These are phyloP conservation scores for Kodamaea leandrae DNA, from an alignment of 805 yeast genomes.

Conservation along the genomic window DNA sequence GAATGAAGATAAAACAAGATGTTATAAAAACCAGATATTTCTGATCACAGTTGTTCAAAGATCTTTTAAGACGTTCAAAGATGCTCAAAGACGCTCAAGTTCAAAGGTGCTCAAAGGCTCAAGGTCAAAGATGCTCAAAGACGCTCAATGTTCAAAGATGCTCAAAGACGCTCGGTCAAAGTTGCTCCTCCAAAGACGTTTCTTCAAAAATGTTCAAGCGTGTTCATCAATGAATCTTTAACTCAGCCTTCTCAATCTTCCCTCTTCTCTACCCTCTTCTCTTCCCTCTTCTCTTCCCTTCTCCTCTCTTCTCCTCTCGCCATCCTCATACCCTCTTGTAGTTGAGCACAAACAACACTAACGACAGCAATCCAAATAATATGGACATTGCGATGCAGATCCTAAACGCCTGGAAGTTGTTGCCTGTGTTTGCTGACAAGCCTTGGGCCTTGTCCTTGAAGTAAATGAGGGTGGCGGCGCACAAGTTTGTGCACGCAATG, in stretches of 20 bases:
- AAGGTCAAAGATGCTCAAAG: too few species aligned
- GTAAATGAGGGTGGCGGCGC: slow-evolving; percentile 18
- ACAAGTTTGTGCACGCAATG: slow-evolving; percentile 18
- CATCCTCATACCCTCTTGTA: background rate
- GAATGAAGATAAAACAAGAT: too few species aligned
- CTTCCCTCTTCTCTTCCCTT: background rate
- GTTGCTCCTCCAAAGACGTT: too few species aligned
- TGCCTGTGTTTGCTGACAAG: slow-evolving; percentile 18
- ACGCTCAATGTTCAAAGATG: too few species aligned
- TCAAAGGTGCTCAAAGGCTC: too few species aligned
- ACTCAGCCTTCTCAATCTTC: background rate
- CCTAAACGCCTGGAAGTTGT: slow-evolving; percentile 17
- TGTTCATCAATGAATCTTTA: background rate
- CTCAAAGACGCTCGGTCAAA: too few species aligned
- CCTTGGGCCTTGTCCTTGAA: slow-evolving; percentile 14
- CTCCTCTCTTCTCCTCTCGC: background rate
- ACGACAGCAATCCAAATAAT: slow-evolving; percentile 17
- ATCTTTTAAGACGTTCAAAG: too few species aligned
- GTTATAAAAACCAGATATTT: too few species aligned
- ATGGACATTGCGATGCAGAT: slow-evolving; percentile 20
- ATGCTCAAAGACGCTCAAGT: too few species aligned
- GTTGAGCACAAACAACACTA: slow-evolving; percentile 13
- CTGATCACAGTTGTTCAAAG: too few species aligned
- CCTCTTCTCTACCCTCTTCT: background rate
- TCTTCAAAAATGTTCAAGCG: too few species aligned